phyloP scores from a whole-genome alignment of 2,329 filamentous ascomycete species.

The Aspergillus persii region DNA sequence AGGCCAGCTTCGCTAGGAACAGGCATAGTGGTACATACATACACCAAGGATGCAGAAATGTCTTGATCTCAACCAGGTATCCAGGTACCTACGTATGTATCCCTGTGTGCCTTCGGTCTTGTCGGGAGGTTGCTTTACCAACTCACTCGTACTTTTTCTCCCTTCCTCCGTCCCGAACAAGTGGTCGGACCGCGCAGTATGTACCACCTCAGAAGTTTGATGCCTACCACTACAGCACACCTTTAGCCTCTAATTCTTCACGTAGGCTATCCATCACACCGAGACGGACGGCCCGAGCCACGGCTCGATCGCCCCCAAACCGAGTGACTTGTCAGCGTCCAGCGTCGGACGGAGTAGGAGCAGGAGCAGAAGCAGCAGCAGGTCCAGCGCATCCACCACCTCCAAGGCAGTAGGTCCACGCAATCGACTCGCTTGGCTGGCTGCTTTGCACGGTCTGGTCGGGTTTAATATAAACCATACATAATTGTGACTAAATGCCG shows the following conservation, averaged over 20 bases:
- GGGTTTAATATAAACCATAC: neutral
- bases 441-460: neutral
- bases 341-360: neutral
- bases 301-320: neutral
- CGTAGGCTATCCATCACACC: neutral
- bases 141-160: neutral
- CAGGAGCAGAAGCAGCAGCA: neutral
- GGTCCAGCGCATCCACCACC: neutral
- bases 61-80: neutral
- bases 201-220: no score
- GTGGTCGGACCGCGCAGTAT: no score
- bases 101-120: no score
- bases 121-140: conserved; percentile 1
- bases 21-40: conserved; percentile 1
- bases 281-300: neutral
- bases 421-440: neutral
- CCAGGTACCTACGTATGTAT: no score
- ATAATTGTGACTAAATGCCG: no score
- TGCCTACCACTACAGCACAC: no score
- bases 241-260: no score
- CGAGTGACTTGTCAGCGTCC: neutral
- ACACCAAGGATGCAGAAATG: conserved; percentile 1
- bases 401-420: neutral
- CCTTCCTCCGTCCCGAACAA: no score
- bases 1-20: neutral